Evolutionary conservation across 164 flowering plant species (phyloP).

Genomic region (Annona squamosa): DNA sequence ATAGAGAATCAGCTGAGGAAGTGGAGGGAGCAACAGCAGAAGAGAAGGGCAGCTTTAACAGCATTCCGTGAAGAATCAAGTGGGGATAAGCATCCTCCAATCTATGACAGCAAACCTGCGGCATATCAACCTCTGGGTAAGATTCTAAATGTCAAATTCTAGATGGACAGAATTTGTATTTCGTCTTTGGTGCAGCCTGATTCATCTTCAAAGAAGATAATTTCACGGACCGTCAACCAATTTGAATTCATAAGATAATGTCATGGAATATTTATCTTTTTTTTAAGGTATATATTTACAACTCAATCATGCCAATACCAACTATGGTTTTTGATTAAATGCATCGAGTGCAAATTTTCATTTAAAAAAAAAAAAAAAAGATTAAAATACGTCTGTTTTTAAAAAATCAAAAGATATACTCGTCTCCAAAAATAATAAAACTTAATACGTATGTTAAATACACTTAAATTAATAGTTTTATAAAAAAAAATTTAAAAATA

Average conservation of each 20-base stretch:
- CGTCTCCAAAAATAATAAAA: too few species aligned
- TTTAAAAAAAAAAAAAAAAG: too few species aligned
- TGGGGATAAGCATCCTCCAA: slow-evolving; percentile 12
- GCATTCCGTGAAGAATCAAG: slow-evolving; percentile 37
- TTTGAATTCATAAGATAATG: not conserved
- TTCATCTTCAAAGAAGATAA: not conserved
- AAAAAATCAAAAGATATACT: too few species aligned
- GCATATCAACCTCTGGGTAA: slow-evolving; percentile 41
- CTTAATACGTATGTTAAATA: too few species aligned
- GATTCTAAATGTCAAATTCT: slow-evolving; percentile 57
- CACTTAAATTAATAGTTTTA: too few species aligned
- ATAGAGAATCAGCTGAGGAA: slow-evolving; percentile 47
- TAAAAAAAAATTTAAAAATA: too few species aligned
- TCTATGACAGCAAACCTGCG: slow-evolving; percentile 2
- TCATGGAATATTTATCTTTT: not conserved
- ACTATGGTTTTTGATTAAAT: too few species aligned
- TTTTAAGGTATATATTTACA: too few species aligned
- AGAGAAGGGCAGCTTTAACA: slow-evolving; percentile 40
- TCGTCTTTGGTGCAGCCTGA: not conserved
- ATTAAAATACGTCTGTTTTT: too few species aligned
- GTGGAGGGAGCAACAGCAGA: slow-evolving; percentile 35
- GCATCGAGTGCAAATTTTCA: too few species aligned
- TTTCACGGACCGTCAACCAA: not conserved
- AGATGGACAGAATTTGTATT: not conserved
- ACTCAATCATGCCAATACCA: too few species aligned